phyloP scores from a whole-genome alignment of 345 rosid species.

The Physaria fendleri region DNA sequence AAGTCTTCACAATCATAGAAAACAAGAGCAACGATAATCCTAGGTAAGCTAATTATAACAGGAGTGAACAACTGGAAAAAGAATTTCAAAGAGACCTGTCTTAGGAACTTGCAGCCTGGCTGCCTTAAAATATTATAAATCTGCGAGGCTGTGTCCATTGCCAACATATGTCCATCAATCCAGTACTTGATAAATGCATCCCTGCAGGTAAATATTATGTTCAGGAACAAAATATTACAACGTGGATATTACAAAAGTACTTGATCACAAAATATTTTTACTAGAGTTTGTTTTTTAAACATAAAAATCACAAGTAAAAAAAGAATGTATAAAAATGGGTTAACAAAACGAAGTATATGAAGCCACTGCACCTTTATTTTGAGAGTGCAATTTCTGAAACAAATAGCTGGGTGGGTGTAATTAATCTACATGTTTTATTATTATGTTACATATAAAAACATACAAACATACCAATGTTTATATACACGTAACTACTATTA shows the following conservation, averaged over 20 bases:
- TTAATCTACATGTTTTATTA: background rate
- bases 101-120: constrained; percentile 58
- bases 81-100: constrained; percentile 49
- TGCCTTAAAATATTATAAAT: constrained; percentile 64
- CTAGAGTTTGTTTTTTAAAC: no score
- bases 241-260: background rate
- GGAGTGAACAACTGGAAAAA: background rate
- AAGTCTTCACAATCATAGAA: constrained; percentile 7
- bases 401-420: background rate
- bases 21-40: background rate
- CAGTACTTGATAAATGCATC: constrained; percentile 67
- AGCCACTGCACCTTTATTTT: background rate
- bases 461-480: background rate
- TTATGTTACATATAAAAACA: background rate
- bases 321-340: background rate
- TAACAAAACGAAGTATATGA: background rate
- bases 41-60: background rate
- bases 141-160: constrained; percentile 60
- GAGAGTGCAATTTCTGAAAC: background rate
- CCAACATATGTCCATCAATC: constrained; percentile 64
- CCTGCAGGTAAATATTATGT: constrained; percentile 33
- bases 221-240: constrained; percentile 6
- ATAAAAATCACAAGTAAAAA: no score
- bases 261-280: no score
- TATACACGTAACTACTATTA: background rate